phyloP scores from a whole-genome alignment of 2,329 filamentous ascomycete genomes.

The Nemania sp. region DNA sequence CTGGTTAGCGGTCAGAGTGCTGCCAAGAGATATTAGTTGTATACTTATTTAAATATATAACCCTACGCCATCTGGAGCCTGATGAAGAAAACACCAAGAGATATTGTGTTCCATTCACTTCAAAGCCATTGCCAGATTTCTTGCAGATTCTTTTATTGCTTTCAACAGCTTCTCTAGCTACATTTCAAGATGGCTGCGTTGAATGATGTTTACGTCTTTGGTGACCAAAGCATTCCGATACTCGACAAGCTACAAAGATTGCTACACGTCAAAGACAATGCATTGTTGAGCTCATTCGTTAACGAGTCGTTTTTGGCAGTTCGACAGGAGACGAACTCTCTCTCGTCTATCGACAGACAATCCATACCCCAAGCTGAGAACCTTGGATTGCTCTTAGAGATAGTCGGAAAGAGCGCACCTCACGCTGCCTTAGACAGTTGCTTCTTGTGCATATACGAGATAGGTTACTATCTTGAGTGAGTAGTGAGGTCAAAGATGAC shows the following conservation, averaged over 20 bases:
- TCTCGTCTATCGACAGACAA: conserved; percentile 2
- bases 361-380: neutral
- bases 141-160: neutral
- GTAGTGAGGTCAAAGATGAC: neutral
- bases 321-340: conserved; percentile 1
- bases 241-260: neutral
- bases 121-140: neutral
- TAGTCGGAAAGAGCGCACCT: neutral
- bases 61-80: neutral
- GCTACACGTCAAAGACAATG: neutral
- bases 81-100: neutral
- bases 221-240: conserved; percentile 3
- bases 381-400: conserved; percentile 3
- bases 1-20: neutral
- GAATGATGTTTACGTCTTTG: conserved; percentile 3
- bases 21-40: neutral
- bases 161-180: neutral
- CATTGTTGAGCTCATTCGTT: neutral
- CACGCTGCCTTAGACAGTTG: conserved; percentile 1
- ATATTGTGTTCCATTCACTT: neutral
- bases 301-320: conserved; percentile 4
- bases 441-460: conserved; percentile 4
- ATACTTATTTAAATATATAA: neutral
- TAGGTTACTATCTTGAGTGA: conserved; percentile 2
- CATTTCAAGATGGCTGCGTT: conserved; percentile 2